These are phyloP conservation scores for Trypanosoma caninum DNA, from an alignment of 208 protist genomes.

Conservation along the genomic window DNA sequence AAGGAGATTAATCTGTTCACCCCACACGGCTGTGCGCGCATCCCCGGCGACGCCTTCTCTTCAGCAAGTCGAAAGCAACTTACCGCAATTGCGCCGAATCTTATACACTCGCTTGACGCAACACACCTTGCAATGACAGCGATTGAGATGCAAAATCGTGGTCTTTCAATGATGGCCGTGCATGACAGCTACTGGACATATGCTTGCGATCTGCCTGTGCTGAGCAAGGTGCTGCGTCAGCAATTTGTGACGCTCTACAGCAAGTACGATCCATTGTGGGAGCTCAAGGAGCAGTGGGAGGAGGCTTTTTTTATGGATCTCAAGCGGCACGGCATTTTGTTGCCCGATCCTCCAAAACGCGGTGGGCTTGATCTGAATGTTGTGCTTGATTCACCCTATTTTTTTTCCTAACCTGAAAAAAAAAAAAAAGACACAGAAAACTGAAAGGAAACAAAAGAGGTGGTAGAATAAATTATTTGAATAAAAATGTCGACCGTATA, in stretches of 20 bases:
- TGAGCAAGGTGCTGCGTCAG: constrained; percentile 93
- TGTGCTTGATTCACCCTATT: constrained; percentile 89
- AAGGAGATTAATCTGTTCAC: constrained; percentile 87
- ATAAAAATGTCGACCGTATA: no score
- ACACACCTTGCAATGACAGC: constrained; percentile 98
- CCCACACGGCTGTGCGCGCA: constrained; percentile 58
- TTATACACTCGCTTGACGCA: constrained; percentile 98
- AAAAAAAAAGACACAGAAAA: neutral
- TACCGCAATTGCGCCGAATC: constrained; percentile 98
- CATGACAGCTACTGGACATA: constrained; percentile 99
- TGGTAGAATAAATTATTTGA: no score
- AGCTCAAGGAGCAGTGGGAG: constrained; percentile 92
- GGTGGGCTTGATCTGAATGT: constrained; percentile 83
- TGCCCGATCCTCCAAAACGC: constrained; percentile 86
- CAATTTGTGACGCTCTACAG: constrained; percentile 96
- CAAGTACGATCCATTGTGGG: constrained; percentile 88
- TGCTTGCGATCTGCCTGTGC: constrained; percentile 88
- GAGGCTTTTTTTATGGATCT: constrained; percentile 88
- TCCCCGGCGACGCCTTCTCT: constrained; percentile 66
- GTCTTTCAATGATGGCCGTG: constrained; percentile 94
- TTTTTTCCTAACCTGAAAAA: constrained; percentile 74
- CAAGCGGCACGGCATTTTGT: constrained; percentile 68
- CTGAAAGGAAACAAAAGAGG: neutral
- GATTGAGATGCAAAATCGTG: constrained; percentile 84
- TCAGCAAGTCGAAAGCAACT: constrained; percentile 88